Evolutionary conservation across 768 basidiomycete species (phyloP).

Genomic region (Ephemerocybe angulata): DNA sequence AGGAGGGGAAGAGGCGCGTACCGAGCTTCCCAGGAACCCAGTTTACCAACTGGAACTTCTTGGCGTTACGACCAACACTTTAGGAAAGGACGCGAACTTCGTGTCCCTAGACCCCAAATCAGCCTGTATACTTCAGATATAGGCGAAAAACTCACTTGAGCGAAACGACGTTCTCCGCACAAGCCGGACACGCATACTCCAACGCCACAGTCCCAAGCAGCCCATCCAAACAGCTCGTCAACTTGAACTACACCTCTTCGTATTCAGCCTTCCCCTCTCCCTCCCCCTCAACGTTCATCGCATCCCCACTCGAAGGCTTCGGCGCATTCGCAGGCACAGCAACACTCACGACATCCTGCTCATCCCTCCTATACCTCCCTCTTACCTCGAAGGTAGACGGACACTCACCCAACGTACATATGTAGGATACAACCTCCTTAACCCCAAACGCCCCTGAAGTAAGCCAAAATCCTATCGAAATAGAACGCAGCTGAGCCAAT

Average conservation of each 20-base stretch:
- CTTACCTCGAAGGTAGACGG: no score
- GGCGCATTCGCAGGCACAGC: conserved; percentile 75
- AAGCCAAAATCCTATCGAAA: no score
- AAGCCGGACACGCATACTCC: conserved; percentile 80
- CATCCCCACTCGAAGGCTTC: conserved; percentile 52
- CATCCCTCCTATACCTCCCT: conserved; percentile 81
- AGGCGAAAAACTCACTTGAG: conserved; percentile 51
- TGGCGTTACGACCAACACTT: conserved; percentile 82
- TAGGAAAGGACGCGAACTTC: conserved; percentile 82
- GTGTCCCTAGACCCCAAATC: conserved; percentile 46
- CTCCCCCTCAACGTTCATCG: conserved; percentile 60
- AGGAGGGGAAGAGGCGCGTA: conserved; percentile 28
- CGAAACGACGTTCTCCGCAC: conserved; percentile 64
- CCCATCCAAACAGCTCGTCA: conserved; percentile 59
- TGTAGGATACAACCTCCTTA: no score
- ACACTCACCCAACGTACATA: no score
- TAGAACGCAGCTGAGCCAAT: no score
- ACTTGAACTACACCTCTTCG: conserved; percentile 47
- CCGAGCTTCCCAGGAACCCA: conserved; percentile 97
- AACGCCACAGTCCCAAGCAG: conserved; percentile 59
- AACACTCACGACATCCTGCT: conserved; percentile 73
- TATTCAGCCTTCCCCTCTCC: conserved; percentile 56
- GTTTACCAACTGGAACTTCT: conserved; percentile 91
- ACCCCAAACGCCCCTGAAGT: no score
- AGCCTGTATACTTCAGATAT: conserved; percentile 2